Conservation (phyloP, 2,329 filamentous ascomycete species). For the Ophiostoma triangulosporum region DNA sequence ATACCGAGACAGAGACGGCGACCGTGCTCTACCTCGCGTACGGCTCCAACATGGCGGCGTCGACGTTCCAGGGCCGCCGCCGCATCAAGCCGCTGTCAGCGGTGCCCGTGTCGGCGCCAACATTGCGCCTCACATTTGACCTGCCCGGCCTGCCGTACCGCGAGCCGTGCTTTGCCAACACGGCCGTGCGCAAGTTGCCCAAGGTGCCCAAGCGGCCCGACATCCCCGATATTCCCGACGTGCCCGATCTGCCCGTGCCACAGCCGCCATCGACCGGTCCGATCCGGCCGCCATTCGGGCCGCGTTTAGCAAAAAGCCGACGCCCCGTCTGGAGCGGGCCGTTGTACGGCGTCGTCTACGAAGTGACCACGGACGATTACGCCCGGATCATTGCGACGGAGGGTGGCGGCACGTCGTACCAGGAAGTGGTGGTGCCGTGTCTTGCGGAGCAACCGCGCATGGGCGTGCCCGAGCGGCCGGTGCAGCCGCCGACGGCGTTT, state of each 20-base stretch:
- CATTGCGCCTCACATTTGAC: constrained; percentile 68
- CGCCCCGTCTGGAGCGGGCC: constrained; percentile 59
- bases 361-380: constrained; percentile 75
- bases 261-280: constrained; percentile 6
- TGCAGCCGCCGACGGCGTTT: constrained; percentile 50
- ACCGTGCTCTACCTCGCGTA: constrained; percentile 73
- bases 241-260: constrained; percentile 6
- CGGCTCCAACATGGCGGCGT: constrained; percentile 72
- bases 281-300: background rate
- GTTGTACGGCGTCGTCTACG: constrained; percentile 87
- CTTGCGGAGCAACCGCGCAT: constrained; percentile 45
- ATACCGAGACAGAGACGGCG: background rate
- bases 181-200: constrained; percentile 39
- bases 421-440: constrained; percentile 70
- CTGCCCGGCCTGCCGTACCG: constrained; percentile 72
- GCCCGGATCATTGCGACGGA: constrained; percentile 80
- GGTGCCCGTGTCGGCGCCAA: constrained; percentile 69
- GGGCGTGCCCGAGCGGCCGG: constrained; percentile 52
- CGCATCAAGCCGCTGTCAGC: constrained; percentile 71
- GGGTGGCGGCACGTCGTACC: constrained; percentile 73
- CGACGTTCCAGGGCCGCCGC: constrained; percentile 66
- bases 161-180: constrained; percentile 90
- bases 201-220: constrained; percentile 15
- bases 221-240: background rate
- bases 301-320: constrained; percentile 28